Base-by-base conservation (phyloP, 2,329 filamentous ascomycete species). In the Lachnellula subtilissima region DNA sequence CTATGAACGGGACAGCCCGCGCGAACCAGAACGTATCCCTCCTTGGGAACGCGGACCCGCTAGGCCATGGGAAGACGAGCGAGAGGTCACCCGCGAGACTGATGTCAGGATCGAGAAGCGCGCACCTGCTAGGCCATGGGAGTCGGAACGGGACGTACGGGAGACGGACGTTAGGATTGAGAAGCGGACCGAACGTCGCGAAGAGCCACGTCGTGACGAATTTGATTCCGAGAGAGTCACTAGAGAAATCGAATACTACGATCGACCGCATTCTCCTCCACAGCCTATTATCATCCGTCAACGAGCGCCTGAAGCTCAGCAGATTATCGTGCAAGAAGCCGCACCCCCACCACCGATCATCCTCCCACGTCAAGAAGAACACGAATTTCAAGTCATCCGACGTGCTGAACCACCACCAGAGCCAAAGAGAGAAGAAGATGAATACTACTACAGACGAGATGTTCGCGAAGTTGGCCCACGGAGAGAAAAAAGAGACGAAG, bases 231-330 rank as follows among this genome's bases (percentile, higher is more conserved):
- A 86, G 67, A 77, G 76, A 66, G 84, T 83, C 65, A 79, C 79
- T 64, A 80, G 79, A 68, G 83, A 86, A 67, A 82, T 81, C 2
- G 83, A 86, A 62, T 86, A 84, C 67, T 86, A 80, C 64, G 73
- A 78, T 46, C 77, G 78, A 3, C 73, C 76, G 25, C 74, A 80
- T 22, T 78, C 79, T 12, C 70, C 76, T 9, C 75, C 75, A 4
- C 67, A 75, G 2, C 81, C 81, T 5, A 77, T 85, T 57, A 74
- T 84, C 53, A 82, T 85, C 60, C 80, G 81, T 51, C 78, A 81
- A 63, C 75, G 77, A 50, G 75, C 77, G 1, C 74, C 76, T 2
- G 80, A 84, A 65, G 75, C 76, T 2, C 82, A 85, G 65, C 79
- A 79, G 65, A 83, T 85, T 63, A 81, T 85, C 60, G 76, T 84